A percentile compares a stretch with the other conserved stretches of the same genome.
phyloP scores from a whole-genome alignment of 106 monocot genomes.

The Allium cepa region DNA sequence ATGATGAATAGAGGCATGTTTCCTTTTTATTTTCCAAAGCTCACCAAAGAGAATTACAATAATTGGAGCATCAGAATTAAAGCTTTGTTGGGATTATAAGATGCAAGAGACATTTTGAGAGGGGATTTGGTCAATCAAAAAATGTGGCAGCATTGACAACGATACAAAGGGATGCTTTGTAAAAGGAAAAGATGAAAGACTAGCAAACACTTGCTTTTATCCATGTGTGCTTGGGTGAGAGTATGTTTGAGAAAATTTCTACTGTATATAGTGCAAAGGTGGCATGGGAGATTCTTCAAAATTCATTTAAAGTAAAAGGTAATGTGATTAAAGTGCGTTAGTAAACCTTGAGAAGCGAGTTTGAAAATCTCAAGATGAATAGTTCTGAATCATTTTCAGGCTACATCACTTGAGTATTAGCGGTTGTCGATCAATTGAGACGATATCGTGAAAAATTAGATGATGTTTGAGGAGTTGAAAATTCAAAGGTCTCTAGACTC shows the following conservation, averaged over 20 bases:
- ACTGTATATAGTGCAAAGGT: background rate
- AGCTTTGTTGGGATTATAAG: background rate
- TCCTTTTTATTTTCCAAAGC: no score
- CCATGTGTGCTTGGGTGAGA: background rate
- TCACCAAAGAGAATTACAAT: background rate
- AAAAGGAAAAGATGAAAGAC: background rate
- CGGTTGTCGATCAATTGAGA: background rate
- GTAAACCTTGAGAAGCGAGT: background rate
- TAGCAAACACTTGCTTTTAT: background rate
- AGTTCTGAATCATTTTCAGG: background rate
- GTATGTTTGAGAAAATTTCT: background rate
- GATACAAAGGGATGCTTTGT: background rate
- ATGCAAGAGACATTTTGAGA: background rate
- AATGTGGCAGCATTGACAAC: background rate
- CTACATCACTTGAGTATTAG: background rate
- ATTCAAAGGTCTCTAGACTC: background rate
- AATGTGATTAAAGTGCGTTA: no score
- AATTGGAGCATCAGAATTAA: background rate
- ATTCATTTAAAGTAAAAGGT: no score
- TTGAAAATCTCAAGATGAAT: constrained; percentile 6
- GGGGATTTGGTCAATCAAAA: background rate
- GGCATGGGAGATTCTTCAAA: no score
- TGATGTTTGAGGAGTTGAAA: background rate
- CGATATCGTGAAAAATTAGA: constrained; percentile 3
- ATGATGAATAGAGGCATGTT: no score